These are phyloP conservation scores for Amoeboradix gromovi DNA, from an alignment of 371 early-diverging fungal genomes.

Conservation along the genomic window DNA sequence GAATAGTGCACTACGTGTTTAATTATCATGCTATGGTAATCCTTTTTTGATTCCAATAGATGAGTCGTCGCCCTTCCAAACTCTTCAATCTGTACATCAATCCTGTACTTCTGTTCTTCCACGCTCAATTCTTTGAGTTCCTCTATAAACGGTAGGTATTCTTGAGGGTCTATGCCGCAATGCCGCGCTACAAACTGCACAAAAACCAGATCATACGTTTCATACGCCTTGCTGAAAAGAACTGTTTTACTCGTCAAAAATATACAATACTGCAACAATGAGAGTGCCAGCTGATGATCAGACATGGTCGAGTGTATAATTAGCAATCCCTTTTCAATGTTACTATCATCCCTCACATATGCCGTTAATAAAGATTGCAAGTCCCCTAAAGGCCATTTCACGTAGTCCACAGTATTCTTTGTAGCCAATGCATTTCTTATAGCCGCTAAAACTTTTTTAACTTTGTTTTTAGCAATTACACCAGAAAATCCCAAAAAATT, in stretches of 20 bases:
- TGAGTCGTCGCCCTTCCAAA: background rate
- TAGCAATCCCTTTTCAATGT: background rate
- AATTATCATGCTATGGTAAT: background rate
- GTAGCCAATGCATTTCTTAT: background rate
- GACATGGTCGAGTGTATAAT: background rate
- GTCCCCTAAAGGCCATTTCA: background rate
- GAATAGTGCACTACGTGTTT: background rate
- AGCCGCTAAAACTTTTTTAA: background rate
- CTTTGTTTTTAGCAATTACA: background rate
- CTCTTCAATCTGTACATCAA: background rate
- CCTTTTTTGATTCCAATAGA: background rate
- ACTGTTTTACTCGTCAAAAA: background rate
- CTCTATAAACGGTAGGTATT: background rate
- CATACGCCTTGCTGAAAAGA: background rate
- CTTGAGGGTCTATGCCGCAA: background rate
- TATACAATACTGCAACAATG: background rate
- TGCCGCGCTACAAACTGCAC: background rate
- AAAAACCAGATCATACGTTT: background rate
- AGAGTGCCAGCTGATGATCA: background rate
- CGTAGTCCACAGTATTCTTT: background rate
- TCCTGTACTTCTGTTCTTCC: background rate
- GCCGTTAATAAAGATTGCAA: background rate
- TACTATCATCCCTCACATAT: background rate
- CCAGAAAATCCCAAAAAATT: background rate
- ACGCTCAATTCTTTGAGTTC: background rate